These are phyloP conservation scores for Sanghuangporus weigelae DNA, from an alignment of 1,284 basidiomycete species.

Conservation along the genomic window DNA sequence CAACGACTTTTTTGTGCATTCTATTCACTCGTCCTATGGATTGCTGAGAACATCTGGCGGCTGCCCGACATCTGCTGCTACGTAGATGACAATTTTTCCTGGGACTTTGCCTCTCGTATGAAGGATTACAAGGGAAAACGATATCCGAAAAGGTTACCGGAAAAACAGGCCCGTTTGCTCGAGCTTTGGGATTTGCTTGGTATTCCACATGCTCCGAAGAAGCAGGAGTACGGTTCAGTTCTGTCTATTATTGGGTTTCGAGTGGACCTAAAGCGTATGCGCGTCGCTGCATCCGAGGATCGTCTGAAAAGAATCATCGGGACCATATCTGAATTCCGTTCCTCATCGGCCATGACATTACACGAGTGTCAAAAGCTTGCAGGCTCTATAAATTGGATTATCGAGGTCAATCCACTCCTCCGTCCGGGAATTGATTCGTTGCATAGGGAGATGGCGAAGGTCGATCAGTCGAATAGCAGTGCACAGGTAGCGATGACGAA, in stretches of 20 bases:
- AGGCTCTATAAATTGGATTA: slow-evolving; percentile 30
- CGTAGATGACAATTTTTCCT: slow-evolving; percentile 34
- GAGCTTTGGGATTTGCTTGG: slow-evolving; percentile 35
- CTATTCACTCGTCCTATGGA: slow-evolving; percentile 24
- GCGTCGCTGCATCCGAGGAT: slow-evolving; percentile 25
- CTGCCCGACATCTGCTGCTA: slow-evolving; percentile 28
- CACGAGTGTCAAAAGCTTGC: slow-evolving; percentile 23
- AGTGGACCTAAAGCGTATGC: slow-evolving; percentile 29
- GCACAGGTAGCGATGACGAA: neutral
- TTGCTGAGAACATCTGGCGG: slow-evolving; percentile 18
- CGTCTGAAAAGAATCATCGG: slow-evolving; percentile 18
- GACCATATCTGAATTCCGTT: slow-evolving; percentile 17
- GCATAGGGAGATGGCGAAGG: slow-evolving; percentile 1
- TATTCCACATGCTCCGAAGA: slow-evolving; percentile 33
- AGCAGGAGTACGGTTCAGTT: slow-evolving; percentile 30
- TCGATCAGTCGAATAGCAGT: neutral
- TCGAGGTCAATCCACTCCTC: slow-evolving; percentile 29
- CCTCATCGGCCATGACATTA: slow-evolving; percentile 7
- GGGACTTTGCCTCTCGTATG: slow-evolving; percentile 20
- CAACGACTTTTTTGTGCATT: slow-evolving; percentile 22
- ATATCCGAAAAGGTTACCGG: slow-evolving; percentile 22
- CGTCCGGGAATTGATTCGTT: slow-evolving; percentile 23
- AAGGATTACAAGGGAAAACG: slow-evolving; percentile 29
- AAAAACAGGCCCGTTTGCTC: slow-evolving; percentile 30
- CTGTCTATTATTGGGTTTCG: slow-evolving; percentile 35